Evolutionary conservation across 108 stramenopile species (phyloP).

Genomic region (Nitzschia palea): DNA sequence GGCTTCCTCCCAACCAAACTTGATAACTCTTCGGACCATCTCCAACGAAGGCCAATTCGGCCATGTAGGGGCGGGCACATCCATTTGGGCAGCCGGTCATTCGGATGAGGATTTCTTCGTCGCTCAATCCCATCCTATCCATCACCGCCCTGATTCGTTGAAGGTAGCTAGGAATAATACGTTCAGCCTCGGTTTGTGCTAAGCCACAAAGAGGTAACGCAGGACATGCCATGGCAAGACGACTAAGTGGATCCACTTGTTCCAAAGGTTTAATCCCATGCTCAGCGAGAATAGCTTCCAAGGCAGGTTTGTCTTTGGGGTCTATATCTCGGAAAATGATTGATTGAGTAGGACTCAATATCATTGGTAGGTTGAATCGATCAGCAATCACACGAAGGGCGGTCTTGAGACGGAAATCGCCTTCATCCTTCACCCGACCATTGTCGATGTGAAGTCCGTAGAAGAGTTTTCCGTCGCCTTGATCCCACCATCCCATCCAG

Average conservation of each 20-base stretch:
- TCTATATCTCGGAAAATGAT: slow-evolving; percentile 89
- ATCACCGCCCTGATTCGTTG: slow-evolving; percentile 79
- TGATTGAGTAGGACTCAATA: slow-evolving; percentile 93
- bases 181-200: slow-evolving; percentile 97
- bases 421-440: slow-evolving; percentile 95
- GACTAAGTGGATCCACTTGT: slow-evolving; percentile 84
- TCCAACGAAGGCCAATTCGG: slow-evolving; percentile 97
- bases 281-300: slow-evolving; percentile 81
- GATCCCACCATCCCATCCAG: slow-evolving; percentile 99
- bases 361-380: slow-evolving; percentile 86
- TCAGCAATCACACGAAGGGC: slow-evolving; percentile 88
- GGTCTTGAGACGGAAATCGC: slow-evolving; percentile 85
- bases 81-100: slow-evolving; percentile 99
- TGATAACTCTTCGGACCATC: slow-evolving; percentile 95
- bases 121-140: slow-evolving; percentile 79
- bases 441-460: slow-evolving; percentile 94
- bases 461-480: slow-evolving; percentile 96
- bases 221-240: slow-evolving; percentile 95
- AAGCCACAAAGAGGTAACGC: slow-evolving; percentile 96
- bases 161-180: slow-evolving; percentile 91
- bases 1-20: slow-evolving; percentile 94
- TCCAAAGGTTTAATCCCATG: slow-evolving; percentile 90
- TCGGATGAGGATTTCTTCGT: slow-evolving; percentile 94
- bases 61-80: slow-evolving; percentile 98
- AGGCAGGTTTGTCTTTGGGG: slow-evolving; percentile 82